phyloP scores from a whole-genome alignment of 164 flowering plant genomes.

The Magnolia changhungtana region DNA sequence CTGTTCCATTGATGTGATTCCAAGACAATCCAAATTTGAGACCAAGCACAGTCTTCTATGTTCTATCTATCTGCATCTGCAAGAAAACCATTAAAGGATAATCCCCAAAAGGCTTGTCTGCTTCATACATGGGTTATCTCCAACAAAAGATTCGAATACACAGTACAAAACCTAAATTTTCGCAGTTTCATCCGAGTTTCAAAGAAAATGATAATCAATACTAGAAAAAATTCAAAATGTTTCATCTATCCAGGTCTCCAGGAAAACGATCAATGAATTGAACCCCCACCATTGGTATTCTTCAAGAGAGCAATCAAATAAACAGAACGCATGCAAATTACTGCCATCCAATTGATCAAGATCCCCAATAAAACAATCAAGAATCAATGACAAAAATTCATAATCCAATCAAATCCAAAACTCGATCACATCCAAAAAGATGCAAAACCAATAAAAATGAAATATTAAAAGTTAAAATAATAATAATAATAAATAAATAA shows the following conservation, averaged over 20 bases:
- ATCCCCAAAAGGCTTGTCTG: not conserved
- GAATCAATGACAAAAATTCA: not conserved
- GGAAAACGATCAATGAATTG: not conserved
- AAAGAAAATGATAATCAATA: not conserved
- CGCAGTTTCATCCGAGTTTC: not conserved
- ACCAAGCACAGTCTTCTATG: not conserved
- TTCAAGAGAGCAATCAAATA: conserved; percentile 4
- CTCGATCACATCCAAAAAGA: not conserved
- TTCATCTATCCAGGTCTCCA: not conserved
- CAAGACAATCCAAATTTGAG: not conserved
- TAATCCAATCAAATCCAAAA: not conserved
- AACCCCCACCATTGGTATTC: not conserved
- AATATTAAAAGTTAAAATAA: not conserved
- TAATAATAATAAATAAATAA: too few species aligned
- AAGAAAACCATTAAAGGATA: not conserved
- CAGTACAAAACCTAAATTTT: not conserved
- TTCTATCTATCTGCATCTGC: not conserved
- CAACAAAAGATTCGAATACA: not conserved
- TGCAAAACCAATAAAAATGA: not conserved
- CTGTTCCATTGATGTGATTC: not conserved
- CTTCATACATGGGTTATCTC: not conserved
- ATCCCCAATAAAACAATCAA: not conserved
- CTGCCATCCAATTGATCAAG: not conserved
- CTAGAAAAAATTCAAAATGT: not conserved
- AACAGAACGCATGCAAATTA: not conserved